Base-by-base conservation (phyloP, 2,329 filamentous ascomycete genomes). In the Septoria petroselini region DNA sequence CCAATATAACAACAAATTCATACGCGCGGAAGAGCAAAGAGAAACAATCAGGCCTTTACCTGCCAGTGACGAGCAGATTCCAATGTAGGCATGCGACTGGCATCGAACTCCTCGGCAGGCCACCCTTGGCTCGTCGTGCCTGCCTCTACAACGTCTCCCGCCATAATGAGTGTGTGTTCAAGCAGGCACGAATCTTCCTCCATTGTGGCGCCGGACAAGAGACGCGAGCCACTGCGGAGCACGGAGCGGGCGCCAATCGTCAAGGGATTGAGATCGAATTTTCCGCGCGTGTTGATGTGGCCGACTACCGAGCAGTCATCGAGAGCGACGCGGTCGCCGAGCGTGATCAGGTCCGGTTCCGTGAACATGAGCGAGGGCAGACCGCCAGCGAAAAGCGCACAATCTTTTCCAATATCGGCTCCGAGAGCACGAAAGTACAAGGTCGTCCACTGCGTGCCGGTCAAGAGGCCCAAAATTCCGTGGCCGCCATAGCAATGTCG, bases 131-230 rank as follows among this genome's bases (percentile, higher is more conserved):
- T 74, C 1, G 76, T 76, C 47, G 62, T 65, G 0, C 70, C 72
- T 46, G 72, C 71, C 41, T 76, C 76, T 0, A 80, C 77, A 33
- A 77, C 68, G 60, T 82, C 78, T 3, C 78, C 79, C 1, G 74
- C 73, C 71, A 82, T 76, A 34, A 82, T 70, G 3, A 81, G 68
- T 0, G 78, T 81, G 55, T 82, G 79, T 65, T 82, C 78, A 29
- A 82, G 61, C 29, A 82, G 63, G 55, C 76, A 77, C 15, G 73
- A 72, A 57, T 79, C 77, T 2, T 71, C 65, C 48, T 72, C 73
- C 77, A 81, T 80, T 15, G 61, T 70, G 3, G 77, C 77, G 8
- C 78, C 78, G 31, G 72, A 76, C 41, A 82, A 68, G 46, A 82
- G 62, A 25, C 78, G 67, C 35, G 73, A 77, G 1, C 77, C 77